These are phyloP conservation scores for Ailanthus altissimus DNA, from an alignment of 345 rosid genomes.

Conservation along the genomic window DNA sequence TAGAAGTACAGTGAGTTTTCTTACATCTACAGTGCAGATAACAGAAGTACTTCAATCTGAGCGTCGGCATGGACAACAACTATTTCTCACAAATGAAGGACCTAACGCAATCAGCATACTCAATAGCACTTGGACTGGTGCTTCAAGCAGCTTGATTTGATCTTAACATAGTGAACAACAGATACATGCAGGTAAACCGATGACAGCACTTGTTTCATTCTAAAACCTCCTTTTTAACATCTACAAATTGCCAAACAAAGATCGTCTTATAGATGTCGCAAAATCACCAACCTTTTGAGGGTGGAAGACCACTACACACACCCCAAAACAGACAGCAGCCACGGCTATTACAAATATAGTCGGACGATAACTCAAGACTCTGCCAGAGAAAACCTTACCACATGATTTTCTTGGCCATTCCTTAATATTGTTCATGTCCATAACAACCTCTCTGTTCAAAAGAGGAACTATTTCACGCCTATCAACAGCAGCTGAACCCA, in stretches of 20 bases:
- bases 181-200: slow-evolving; percentile 4
- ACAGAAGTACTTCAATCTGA: neutral
- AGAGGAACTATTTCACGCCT: slow-evolving; percentile 50
- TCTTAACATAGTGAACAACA: neutral
- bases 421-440: slow-evolving; percentile 44
- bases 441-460: slow-evolving; percentile 50
- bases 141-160: slow-evolving; percentile 12
- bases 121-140: neutral
- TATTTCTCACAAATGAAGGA: too few species aligned
- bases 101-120: too few species aligned
- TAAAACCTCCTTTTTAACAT: neutral
- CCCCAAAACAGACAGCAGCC: slow-evolving; percentile 62
- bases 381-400: slow-evolving; percentile 30
- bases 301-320: slow-evolving; percentile 70
- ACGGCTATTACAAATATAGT: slow-evolving; percentile 41
- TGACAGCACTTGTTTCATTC: neutral
- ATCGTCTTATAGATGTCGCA: slow-evolving; percentile 65
- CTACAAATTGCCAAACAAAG: slow-evolving; percentile 43
- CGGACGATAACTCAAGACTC: slow-evolving; percentile 45
- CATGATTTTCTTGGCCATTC: slow-evolving; percentile 48
- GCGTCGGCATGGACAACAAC: too few species aligned
- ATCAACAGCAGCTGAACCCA: slow-evolving; percentile 21
- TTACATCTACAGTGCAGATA: neutral
- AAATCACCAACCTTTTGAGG: slow-evolving; percentile 68
- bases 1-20: neutral